Evolutionary conservation across 306 rosid species (phyloP).

Genomic region (Acacia acuminata): DNA sequence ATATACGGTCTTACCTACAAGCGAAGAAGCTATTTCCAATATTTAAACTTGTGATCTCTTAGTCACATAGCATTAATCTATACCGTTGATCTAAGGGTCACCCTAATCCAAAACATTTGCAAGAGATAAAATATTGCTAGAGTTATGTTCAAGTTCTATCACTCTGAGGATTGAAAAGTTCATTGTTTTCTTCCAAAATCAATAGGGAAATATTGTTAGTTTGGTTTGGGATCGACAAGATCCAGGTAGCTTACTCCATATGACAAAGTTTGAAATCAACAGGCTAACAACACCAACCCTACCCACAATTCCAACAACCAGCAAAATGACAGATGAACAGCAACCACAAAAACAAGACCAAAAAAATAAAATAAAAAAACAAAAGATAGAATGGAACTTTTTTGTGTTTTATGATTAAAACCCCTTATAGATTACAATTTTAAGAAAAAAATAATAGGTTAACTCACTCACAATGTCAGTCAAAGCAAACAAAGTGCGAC

Average conservation of each 20-base stretch:
- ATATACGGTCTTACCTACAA: too few relatives aligned
- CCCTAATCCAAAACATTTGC: neutral
- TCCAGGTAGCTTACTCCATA: neutral
- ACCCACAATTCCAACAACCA: slow-evolving; percentile 12
- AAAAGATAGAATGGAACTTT: slow-evolving; percentile 39
- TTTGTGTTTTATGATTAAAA: neutral
- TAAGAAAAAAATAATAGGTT: neutral
- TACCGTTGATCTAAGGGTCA: too few relatives aligned
- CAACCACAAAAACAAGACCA: neutral
- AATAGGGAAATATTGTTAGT: neutral
- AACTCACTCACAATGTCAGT: slow-evolving; percentile 29
- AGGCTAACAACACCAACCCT: slow-evolving; percentile 13
- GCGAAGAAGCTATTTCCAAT: too few relatives aligned
- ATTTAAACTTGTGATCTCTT: too few relatives aligned
- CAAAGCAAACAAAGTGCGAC: slow-evolving; percentile 28
- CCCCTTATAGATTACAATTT: slow-evolving; percentile 39
- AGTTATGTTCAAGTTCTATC: neutral
- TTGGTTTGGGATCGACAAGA: neutral
- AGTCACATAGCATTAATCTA: too few relatives aligned
- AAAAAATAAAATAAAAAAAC: slow-evolving; percentile 1
- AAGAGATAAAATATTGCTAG: neutral
- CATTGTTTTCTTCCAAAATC: neutral
- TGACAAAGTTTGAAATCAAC: neutral
- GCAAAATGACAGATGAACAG: slow-evolving; percentile 22
- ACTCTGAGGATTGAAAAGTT: neutral